Evolutionary conservation across 495 filamentous ascomycete species (phyloP), one percentile per base, ranked within the genome.

Genomic region (Hypoxylon intermedium): DNA sequence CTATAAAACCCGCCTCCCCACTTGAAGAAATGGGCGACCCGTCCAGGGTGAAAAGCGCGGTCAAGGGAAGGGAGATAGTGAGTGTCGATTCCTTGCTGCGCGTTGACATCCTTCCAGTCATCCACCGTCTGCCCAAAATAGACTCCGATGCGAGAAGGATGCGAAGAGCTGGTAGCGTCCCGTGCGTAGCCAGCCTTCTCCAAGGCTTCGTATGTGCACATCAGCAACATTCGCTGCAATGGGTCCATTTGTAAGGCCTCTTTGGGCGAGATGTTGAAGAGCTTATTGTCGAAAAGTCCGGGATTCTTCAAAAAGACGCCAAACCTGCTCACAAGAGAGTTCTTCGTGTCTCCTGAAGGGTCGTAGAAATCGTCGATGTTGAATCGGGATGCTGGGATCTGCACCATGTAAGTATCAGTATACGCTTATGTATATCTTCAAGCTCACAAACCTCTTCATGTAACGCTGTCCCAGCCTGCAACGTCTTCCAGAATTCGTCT

Each of bases 41-140:
- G 74, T 0, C 75, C 73, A 28, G 79, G 79, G 11, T 31, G 47
- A 60, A 95, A 93, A 5, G 90, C 90, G 45, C 89, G 81, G 19
- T 88, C 83, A 36, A 85, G 88, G 31, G 90, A 91, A 0, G 91
- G 86, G 53, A 92, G 89, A 65, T 85, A 89, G 65, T 93, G 92
- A 1, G 90, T 93, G 69, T 89, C 90, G 51, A 93, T 83, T 51
- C 91, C 86, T 55, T 92, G 84, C 20, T 83, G 82, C 31, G 83
- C 85, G 67, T 92, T 92, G 1, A 38, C 83, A 54, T 93, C 90
- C 69, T 84, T 79, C 76, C 89, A 93, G 62, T 93, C 91, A 56
- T 93, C 87, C 67, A 85, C 90, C 2, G 90, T 89, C 72, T 89
- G 85, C 21, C 91, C 91, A 66, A 92, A 91, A 72, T 91, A 95